A percentile compares a stretch with the other conserved stretches of the same genome.
phyloP scores from a whole-genome alignment of 331 rosid genomes.

The Acacia pycnantha region DNA sequence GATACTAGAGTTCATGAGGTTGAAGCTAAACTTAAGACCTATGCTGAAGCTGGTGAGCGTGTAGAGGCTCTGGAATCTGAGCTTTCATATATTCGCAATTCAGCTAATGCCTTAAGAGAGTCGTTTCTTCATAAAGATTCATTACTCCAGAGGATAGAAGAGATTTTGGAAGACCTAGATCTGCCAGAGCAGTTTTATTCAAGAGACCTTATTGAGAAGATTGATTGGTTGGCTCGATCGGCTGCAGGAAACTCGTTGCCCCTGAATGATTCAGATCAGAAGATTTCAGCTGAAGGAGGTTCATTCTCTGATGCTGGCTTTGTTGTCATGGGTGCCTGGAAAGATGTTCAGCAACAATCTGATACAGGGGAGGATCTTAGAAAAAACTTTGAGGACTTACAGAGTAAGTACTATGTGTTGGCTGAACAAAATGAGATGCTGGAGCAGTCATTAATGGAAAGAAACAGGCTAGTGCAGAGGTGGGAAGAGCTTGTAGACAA shows the following conservation, averaged over 20 bases:
- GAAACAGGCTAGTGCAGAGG: slow-evolving; percentile 82
- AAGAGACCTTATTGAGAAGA: slow-evolving; percentile 80
- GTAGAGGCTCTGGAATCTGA: slow-evolving; percentile 96
- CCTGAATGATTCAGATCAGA: slow-evolving; percentile 74
- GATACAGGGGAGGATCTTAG: slow-evolving; percentile 64
- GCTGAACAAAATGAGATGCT: slow-evolving; percentile 99
- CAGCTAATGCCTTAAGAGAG: slow-evolving; percentile 93
- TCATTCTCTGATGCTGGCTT: slow-evolving; percentile 79
- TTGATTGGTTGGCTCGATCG: slow-evolving; percentile 93
- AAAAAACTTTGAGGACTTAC: slow-evolving; percentile 74
- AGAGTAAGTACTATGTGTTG: slow-evolving; percentile 70
- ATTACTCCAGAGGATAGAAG: slow-evolving; percentile 95
- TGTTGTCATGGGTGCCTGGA: slow-evolving; percentile 70
- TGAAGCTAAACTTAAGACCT: slow-evolving; percentile 75
- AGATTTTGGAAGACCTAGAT: slow-evolving; percentile 90
- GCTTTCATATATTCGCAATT: slow-evolving; percentile 96
- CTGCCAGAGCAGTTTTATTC: slow-evolving; percentile 98
- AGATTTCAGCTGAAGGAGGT: slow-evolving; percentile 69
- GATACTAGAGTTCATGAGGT: slow-evolving; percentile 70
- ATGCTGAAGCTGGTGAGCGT: slow-evolving; percentile 94
- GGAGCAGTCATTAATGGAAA: slow-evolving; percentile 92
- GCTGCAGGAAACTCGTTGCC: slow-evolving; percentile 59
- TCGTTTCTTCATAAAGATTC: slow-evolving; percentile 98
- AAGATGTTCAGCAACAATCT: slow-evolving; percentile 59
- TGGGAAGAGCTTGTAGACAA: slow-evolving; percentile 90